Base-by-base conservation (phyloP, 208 protist genomes). In the Acanthamoeba quina region DNA sequence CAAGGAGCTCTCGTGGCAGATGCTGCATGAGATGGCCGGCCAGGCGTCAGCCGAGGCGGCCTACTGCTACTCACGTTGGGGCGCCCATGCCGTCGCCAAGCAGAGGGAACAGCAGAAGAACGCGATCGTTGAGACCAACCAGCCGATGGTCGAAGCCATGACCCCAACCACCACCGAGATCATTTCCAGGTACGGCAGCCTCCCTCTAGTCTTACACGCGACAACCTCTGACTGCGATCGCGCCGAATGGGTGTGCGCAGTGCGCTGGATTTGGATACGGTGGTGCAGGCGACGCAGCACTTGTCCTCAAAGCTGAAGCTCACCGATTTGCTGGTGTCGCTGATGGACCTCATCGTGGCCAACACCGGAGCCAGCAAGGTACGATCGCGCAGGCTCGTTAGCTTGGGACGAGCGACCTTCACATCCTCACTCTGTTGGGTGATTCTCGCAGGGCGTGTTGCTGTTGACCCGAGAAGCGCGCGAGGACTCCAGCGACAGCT, bases 1-100 rank as follows among this genome's bases (percentile, higher is more conserved):
- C 44, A 72, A 92, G 31, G 86, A 92, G 64, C 86, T 92, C 86
- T 74, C 60, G 5, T 86, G 78, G 78, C 78, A 86, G 78, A 26
- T 64, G n/a, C 62, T 86, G n/a, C 78, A 41, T 21, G 49, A 11
- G 49, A 58, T 83, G 74, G 47, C 44, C 74, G 74, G 21, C 26
- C 74, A 83, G 74, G 74, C 74, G 21, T 24, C 74, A 5, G 74
- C 74, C 44, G 74, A 83, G 74, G 15, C 74, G 74, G 74, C 74
- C 13, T 24, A 58, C 74, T 83, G 74, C 41, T 83, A 41, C 74
- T 29, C 74, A 1, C 15, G 13, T 0, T 83, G 74, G 74, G 74
- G 74, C 19, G 74, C 74, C 7, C 74, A 31, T 24, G 74, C 74
- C 52, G 47, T 83, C 74, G 74, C 47, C 74, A 66, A 66, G 58